Evolutionary conservation across 768 basidiomycete genomes (phyloP).

Genomic region (Tricholoma flavovirens): DNA sequence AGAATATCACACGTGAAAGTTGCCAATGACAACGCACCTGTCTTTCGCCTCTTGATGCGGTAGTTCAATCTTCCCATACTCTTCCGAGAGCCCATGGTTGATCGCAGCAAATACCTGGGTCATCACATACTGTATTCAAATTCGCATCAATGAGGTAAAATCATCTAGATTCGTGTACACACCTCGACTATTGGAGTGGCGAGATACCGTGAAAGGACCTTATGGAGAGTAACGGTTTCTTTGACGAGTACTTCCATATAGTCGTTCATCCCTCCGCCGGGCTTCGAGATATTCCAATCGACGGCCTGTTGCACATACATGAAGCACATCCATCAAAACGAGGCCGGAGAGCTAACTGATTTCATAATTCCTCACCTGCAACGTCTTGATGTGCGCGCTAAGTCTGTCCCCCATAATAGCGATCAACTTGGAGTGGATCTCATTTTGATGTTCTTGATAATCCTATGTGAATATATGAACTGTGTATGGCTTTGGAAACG

Average conservation of each 20-base stretch:
- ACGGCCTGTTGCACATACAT: constrained; percentile 46
- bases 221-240: constrained; percentile 93
- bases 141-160: constrained; percentile 11
- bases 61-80: constrained; percentile 77
- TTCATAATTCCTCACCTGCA: constrained; percentile 49
- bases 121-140: constrained; percentile 72
- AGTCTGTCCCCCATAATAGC: constrained; percentile 98
- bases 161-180: constrained; percentile 10
- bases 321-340: constrained; percentile 1
- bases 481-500: background rate
- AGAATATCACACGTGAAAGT: background rate
- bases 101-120: constrained; percentile 91
- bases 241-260: constrained; percentile 93
- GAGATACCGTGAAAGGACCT: constrained; percentile 90
- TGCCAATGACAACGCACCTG: constrained; percentile 46
- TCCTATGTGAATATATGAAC: constrained; percentile 48
- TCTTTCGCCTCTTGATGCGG: constrained; percentile 81
- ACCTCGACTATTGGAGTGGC: constrained; percentile 79
- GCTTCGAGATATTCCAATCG: constrained; percentile 66
- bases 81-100: constrained; percentile 84
- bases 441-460: constrained; percentile 98
- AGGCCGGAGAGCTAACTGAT: background rate
- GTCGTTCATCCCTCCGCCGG: constrained; percentile 63
- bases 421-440: constrained; percentile 95
- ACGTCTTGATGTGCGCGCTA: constrained; percentile 73